Conservation (phyloP, 2,329 filamentous ascomycete genomes). For the Calonectria naviculata region DNA sequence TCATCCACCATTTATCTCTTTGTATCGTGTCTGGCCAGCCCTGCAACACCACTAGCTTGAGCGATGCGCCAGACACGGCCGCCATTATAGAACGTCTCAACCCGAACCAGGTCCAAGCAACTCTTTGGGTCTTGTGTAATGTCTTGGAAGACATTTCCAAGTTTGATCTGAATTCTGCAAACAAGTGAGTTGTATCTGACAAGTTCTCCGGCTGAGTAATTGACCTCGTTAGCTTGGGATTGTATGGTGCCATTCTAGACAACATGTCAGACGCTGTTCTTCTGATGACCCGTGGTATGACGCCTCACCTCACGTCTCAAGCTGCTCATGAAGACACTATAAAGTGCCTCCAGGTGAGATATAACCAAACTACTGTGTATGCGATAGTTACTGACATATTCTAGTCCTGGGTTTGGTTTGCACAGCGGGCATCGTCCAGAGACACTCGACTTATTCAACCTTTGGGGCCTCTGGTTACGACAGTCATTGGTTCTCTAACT, state of each 20-base stretch:
- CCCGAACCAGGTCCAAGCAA: slow-evolving; percentile 60
- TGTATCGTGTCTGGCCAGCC: slow-evolving; percentile 58
- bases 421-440: slow-evolving; percentile 70
- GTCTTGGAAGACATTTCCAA: slow-evolving; percentile 58
- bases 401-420: slow-evolving; percentile 80
- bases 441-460: slow-evolving; percentile 67
- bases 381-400: slow-evolving; percentile 13
- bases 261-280: slow-evolving; percentile 53
- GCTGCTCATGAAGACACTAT: slow-evolving; percentile 65
- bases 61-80: slow-evolving; percentile 51
- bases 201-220: slow-evolving; percentile 14
- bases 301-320: slow-evolving; percentile 37
- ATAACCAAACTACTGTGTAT: slow-evolving; percentile 25
- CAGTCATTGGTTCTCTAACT: slow-evolving; percentile 70
- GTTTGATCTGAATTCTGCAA: slow-evolving; percentile 70
- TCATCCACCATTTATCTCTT: slow-evolving; percentile 68
- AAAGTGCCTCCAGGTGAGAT: slow-evolving; percentile 69
- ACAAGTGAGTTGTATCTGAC: slow-evolving; percentile 57
- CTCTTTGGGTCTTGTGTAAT: slow-evolving; percentile 70
- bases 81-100: slow-evolving; percentile 61
- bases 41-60: slow-evolving; percentile 32
- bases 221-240: slow-evolving; percentile 44
- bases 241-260: slow-evolving; percentile 53
- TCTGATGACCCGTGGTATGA: slow-evolving; percentile 54
- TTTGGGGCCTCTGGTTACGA: slow-evolving; percentile 69